These are phyloP conservation scores for Coprinopsis marcescibilis DNA, from an alignment of 768 basidiomycete species.

Conservation along the genomic window DNA sequence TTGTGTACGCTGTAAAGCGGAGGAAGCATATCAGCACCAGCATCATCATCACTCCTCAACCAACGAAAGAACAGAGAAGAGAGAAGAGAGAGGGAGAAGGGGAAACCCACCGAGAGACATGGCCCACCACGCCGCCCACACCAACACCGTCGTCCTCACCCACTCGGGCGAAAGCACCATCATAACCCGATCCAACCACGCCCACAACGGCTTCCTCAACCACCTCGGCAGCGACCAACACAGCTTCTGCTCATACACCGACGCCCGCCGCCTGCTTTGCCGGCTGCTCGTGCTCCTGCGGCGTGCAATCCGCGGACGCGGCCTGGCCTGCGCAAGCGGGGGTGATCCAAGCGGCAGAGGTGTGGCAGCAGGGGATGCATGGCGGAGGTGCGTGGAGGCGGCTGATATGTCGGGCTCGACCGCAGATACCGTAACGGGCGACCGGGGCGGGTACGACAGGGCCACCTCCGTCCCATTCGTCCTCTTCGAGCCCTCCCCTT, in stretches of 20 bases:
- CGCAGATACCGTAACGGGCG: too few species aligned
- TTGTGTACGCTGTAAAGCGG: conserved; percentile 58
- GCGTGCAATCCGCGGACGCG: conserved; percentile 1
- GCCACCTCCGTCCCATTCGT: too few species aligned
- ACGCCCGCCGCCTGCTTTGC: conserved; percentile 27
- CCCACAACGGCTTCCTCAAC: conserved; percentile 53
- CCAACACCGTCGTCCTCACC: conserved; percentile 67
- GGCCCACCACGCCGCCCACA: conserved; percentile 73
- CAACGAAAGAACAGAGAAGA: not conserved
- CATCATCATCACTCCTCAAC: conserved; percentile 5
- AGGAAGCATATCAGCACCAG: too few species aligned
- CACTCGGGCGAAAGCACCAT: conserved; percentile 75
- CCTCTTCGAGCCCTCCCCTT: too few species aligned
- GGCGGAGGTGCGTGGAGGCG: too few species aligned
- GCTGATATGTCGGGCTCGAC: too few species aligned
- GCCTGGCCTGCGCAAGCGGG: too few species aligned
- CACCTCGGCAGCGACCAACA: conserved; percentile 45
- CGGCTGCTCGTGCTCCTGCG: conserved; percentile 15
- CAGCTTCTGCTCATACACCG: conserved; percentile 38
- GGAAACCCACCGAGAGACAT: conserved; percentile 65
- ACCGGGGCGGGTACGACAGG: too few species aligned
- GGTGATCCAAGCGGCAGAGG: too few species aligned
- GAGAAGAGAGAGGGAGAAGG: not conserved
- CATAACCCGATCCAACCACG: conserved; percentile 62
- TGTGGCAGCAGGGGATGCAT: too few species aligned